Evolutionary conservation across 2,329 filamentous ascomycete species (phyloP).

Genomic region (Hypoxylon sp.): DNA sequence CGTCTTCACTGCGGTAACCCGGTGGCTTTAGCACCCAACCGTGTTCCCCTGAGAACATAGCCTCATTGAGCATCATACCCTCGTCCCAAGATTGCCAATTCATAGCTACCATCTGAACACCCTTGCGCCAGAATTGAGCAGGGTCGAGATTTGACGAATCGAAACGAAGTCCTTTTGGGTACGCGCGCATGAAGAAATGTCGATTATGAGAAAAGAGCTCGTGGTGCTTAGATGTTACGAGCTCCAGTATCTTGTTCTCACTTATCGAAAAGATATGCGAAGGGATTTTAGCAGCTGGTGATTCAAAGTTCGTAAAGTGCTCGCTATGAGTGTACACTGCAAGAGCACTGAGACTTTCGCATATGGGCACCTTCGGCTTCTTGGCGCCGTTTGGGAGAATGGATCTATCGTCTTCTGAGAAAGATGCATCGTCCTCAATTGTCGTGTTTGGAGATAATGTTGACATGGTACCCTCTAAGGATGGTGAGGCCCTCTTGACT

Average conservation of each 20-base stretch:
- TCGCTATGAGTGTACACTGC: constrained; percentile 91
- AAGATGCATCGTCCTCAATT: constrained; percentile 58
- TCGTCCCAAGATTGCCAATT: constrained; percentile 98
- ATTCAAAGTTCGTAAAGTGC: constrained; percentile 80
- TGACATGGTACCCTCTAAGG: constrained; percentile 53
- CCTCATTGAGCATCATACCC: constrained; percentile 96
- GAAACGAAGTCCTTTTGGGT: constrained; percentile 83
- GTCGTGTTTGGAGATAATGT: constrained; percentile 52
- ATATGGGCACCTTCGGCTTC: constrained; percentile 72
- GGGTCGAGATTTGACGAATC: constrained; percentile 96
- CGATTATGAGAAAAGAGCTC: constrained; percentile 91
- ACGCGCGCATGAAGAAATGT: constrained; percentile 89
- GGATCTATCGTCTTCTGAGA: constrained; percentile 62
- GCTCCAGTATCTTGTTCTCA: constrained; percentile 79
- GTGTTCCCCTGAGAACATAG: constrained; percentile 90
- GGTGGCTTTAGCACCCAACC: constrained; percentile 90
- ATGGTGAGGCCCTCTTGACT: constrained; percentile 71
- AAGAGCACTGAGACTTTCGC: constrained; percentile 78
- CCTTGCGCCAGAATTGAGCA: constrained; percentile 89
- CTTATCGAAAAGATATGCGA: constrained; percentile 89
- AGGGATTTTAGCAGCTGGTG: constrained; percentile 71
- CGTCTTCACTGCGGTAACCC: constrained; percentile 73
- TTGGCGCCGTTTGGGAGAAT: constrained; percentile 54
- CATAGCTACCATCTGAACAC: constrained; percentile 96
- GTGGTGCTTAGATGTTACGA: constrained; percentile 73